These are phyloP conservation scores for Zymoseptoria brevis DNA, from an alignment of 2,329 filamentous ascomycete genomes.

Conservation along the genomic window DNA sequence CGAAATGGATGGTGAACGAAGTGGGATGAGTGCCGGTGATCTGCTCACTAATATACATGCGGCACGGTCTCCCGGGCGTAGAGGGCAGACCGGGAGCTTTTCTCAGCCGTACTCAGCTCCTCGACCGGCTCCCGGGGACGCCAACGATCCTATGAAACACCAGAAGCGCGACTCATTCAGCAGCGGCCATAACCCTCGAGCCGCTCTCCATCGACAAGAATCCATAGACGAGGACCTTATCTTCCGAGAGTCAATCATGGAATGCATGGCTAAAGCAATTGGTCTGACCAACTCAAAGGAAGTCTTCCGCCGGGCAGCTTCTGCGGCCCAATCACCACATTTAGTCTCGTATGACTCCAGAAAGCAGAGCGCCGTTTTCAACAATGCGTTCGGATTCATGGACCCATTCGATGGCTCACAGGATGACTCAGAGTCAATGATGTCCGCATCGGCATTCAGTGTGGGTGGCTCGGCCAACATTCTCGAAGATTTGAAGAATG, in stretches of 20 bases:
- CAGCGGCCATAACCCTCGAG: conserved; percentile 26
- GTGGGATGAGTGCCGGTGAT: conserved; percentile 53
- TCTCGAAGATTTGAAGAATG: conserved; percentile 75
- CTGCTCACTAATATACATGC: conserved; percentile 70
- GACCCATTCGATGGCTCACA: conserved; percentile 61
- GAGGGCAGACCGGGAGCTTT: conserved; percentile 36
- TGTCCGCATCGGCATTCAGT: conserved; percentile 41
- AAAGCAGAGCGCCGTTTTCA: conserved; percentile 70
- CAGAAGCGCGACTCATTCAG: conserved; percentile 36
- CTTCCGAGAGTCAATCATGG: conserved; percentile 82
- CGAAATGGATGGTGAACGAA: conserved; percentile 22
- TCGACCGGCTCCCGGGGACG: conserved; percentile 23
- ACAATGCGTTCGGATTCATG: conserved; percentile 59
- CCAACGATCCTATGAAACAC: conserved; percentile 38
- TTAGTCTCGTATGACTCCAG: conserved; percentile 76
- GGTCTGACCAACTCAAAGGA: conserved; percentile 66
- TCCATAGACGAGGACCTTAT: conserved; percentile 79
- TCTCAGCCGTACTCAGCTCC: conserved; percentile 41
- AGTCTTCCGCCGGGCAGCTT: conserved; percentile 58
- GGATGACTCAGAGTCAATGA: conserved; percentile 78
- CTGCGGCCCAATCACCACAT: conserved; percentile 76
- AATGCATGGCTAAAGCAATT: conserved; percentile 92
- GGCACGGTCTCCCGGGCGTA: conserved; percentile 52
- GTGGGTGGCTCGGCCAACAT: conserved; percentile 57
- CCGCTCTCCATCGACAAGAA: conserved; percentile 61